Conservation (phyloP, 1,284 basidiomycete genomes). For the Trichosporon sp. region DNA sequence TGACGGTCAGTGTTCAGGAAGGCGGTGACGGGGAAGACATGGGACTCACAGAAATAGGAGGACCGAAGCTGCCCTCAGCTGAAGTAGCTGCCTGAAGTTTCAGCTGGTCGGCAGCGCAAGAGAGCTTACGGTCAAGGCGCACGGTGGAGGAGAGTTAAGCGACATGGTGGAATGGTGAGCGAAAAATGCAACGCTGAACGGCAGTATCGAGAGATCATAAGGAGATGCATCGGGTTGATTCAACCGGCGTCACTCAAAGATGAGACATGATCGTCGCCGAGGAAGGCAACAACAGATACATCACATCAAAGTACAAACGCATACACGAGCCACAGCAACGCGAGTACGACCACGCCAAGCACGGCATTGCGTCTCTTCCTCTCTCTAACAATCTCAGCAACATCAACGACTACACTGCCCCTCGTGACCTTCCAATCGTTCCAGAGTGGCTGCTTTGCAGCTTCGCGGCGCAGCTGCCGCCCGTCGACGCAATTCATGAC, state of each 20-base stretch:
- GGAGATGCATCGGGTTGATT: background rate
- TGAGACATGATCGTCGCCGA: background rate
- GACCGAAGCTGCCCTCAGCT: too few species aligned
- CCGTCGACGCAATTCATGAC: constrained; percentile 13
- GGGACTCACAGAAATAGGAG: too few species aligned
- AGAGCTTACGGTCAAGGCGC: too few species aligned
- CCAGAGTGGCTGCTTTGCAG: background rate
- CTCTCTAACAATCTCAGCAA: background rate
- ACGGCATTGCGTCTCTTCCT: background rate
- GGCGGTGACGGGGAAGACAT: too few species aligned
- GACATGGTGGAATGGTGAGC: too few species aligned
- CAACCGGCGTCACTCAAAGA: background rate
- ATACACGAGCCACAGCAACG: background rate
- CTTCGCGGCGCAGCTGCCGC: constrained; percentile 1
- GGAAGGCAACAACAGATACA: too few species aligned
- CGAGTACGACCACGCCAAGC: background rate
- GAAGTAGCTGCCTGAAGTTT: too few species aligned
- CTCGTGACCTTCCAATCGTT: background rate
- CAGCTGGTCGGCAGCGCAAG: too few species aligned
- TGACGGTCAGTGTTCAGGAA: too few species aligned
- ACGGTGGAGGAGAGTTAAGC: too few species aligned
- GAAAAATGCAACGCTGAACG: too few species aligned
- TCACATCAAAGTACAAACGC: background rate
- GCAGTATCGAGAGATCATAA: background rate
- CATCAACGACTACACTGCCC: background rate